Conservation (phyloP, 2,329 filamentous ascomycete genomes). For the Colletotrichum sp. region DNA sequence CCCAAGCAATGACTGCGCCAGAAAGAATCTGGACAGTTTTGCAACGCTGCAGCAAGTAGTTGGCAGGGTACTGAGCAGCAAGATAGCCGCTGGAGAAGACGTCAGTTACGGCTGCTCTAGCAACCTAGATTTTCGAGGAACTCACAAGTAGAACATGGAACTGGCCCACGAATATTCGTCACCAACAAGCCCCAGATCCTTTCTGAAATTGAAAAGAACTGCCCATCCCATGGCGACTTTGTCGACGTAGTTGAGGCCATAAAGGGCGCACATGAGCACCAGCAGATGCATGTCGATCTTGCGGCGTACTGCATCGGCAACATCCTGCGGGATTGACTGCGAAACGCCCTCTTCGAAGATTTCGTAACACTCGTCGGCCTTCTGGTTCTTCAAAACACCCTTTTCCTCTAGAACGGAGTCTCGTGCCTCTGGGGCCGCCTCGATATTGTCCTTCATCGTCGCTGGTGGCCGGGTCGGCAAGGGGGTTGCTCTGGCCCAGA, state of each 20-base stretch:
- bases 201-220: constrained; percentile 25
- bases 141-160: background rate
- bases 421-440: background rate
- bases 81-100: background rate
- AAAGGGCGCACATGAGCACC: constrained; percentile 26
- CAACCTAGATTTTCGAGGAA: background rate
- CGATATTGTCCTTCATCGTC: background rate
- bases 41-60: constrained; percentile 20
- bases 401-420: background rate
- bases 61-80: background rate
- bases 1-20: constrained; percentile 20
- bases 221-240: constrained; percentile 28
- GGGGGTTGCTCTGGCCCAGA: background rate
- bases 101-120: background rate
- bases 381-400: constrained; percentile 8
- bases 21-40: constrained; percentile 23
- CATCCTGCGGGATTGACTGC: constrained; percentile 19
- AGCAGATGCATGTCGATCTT: constrained; percentile 23
- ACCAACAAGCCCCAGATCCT: constrained; percentile 24
- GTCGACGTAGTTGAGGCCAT: constrained; percentile 28
- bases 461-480: background rate
- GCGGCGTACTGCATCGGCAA: constrained; percentile 21
- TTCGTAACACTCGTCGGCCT: background rate
- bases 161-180: background rate
- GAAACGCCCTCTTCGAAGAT: background rate